Conservation (phyloP, 2,329 filamentous ascomycete genomes). For the Rutstroemia sydowiana region DNA sequence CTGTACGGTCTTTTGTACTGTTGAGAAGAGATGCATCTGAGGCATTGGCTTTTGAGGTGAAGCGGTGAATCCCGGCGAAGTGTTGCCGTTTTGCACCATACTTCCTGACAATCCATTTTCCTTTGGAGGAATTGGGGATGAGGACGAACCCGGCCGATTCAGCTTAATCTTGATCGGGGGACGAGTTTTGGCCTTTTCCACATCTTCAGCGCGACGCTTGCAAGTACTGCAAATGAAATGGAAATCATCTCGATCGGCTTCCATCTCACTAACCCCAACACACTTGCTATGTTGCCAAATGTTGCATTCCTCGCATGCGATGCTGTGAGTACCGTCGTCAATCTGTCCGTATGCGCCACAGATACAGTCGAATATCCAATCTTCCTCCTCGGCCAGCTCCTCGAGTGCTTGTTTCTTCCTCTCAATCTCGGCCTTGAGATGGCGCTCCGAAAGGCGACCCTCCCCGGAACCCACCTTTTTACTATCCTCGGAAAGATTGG, state of each 20-base stretch:
- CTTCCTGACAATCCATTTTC: conserved; percentile 17
- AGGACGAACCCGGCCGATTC: conserved; percentile 40
- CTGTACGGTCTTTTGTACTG: conserved; percentile 7
- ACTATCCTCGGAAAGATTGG: conserved; percentile 69
- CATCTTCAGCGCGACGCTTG: conserved; percentile 57
- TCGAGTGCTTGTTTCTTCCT: conserved; percentile 70
- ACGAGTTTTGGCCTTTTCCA: conserved; percentile 53
- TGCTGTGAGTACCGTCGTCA: conserved; percentile 88
- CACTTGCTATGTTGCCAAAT: conserved; percentile 98
- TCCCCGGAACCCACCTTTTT: conserved; percentile 48
- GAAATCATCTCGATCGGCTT: conserved; percentile 80
- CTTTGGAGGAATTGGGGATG: conserved; percentile 31
- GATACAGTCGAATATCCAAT: conserved; percentile 92
- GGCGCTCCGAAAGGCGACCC: conserved; percentile 66
- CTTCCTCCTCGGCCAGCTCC: conserved; percentile 60
- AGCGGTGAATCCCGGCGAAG: conserved; percentile 1
- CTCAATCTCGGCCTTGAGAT: conserved; percentile 75
- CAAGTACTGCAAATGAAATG: conserved; percentile 80
- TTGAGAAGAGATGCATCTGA: conserved; percentile 13
- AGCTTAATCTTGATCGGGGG: conserved; percentile 49
- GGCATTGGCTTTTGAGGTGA: conserved; percentile 15
- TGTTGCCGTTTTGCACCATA: conserved; percentile 14
- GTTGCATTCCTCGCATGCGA: conserved; percentile 88
- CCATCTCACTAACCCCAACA: conserved; percentile 67
- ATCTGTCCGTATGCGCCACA: conserved; percentile 88